These are phyloP conservation scores for Plasmodiophora brassicae DNA, from an alignment of 208 protist species.

Conservation along the genomic window DNA sequence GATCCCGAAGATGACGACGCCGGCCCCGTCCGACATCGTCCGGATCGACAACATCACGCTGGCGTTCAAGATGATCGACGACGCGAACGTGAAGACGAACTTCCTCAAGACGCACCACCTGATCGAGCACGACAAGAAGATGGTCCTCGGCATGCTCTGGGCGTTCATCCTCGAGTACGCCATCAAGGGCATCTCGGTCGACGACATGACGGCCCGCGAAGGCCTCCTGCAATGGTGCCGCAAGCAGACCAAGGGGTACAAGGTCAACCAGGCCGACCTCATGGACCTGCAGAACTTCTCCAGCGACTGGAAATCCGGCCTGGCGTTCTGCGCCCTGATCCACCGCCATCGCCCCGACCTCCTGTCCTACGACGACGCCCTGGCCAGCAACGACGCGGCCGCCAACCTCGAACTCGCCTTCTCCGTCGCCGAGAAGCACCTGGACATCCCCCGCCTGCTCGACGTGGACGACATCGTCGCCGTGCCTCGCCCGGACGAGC, in stretches of 20 bases:
- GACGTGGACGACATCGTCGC: neutral
- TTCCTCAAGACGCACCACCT: no score
- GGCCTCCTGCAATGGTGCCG: neutral
- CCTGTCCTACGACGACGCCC: neutral
- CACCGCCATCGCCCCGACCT: neutral
- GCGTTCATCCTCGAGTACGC: constrained; percentile 24
- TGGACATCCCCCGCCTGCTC: neutral
- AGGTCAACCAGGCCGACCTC: no score
- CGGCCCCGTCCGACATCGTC: no score
- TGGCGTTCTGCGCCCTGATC: neutral
- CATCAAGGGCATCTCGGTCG: constrained; percentile 34
- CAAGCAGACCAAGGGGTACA: neutral
- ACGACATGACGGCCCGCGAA: neutral
- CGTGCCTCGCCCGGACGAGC: constrained; percentile 29
- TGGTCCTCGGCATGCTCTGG: constrained; percentile 10
- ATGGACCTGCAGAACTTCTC: constrained; percentile 17
- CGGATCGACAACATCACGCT: no score
- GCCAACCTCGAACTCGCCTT: neutral
- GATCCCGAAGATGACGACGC: no score
- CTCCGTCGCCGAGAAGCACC: neutral
- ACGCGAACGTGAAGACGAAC: no score
- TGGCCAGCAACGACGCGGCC: neutral
- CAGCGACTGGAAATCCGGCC: neutral
- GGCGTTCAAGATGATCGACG: no score
- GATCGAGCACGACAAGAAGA: neutral